Evolutionary conservation across 768 basidiomycete genomes (phyloP), one percentile per base, ranked within the genome.

Genomic region (Heimioporus sp.): DNA sequence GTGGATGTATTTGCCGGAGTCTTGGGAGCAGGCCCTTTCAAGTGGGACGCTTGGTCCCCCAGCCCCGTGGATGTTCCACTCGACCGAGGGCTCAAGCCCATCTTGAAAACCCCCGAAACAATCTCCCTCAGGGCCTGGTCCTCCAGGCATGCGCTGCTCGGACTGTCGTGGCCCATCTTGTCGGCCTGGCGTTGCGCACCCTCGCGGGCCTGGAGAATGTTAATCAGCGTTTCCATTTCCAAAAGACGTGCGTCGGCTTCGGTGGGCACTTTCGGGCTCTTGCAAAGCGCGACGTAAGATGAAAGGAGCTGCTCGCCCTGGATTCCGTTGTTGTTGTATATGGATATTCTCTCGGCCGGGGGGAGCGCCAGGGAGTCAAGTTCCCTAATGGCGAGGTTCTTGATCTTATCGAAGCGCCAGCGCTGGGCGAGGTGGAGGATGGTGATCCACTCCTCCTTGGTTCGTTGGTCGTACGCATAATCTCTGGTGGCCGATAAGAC

Each of bases 381-480:
- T 57, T 86, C 78, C 4, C 83, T 78, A 2, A 84, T 58, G 0
- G 83, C 82, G 5, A 73, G 77, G 45, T 57, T 68, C 49, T 65
- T 80, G 38, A 85, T 76, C 51, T 80, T 73, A 0, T 65, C 58
- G 51, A 88, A 87, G 0, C 58, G 43, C 85, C 85, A 90, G 12
- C 72, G 70, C 12, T 76, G 66, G 0, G 85, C 67, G 20, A 88
- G 79, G 9, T 58, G 64, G 2, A 90, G 72, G 49, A 90, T 81
- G 0, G 62, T 64, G 0, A 64, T 57, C 87, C 87, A 90, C 2
- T 76, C 76, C 0, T 75, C 72, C 0, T 78, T 67, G 2, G 67
- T 55, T 1, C 80, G 80, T 7, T 79, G 71, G 38, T 79, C 80
- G 5, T 83, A 63, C 0, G 79, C 77, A 56, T 82, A 85, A 32